These are phyloP conservation scores for Serendipita sp. DNA, from an alignment of 768 basidiomycete genomes.

Conservation along the genomic window DNA sequence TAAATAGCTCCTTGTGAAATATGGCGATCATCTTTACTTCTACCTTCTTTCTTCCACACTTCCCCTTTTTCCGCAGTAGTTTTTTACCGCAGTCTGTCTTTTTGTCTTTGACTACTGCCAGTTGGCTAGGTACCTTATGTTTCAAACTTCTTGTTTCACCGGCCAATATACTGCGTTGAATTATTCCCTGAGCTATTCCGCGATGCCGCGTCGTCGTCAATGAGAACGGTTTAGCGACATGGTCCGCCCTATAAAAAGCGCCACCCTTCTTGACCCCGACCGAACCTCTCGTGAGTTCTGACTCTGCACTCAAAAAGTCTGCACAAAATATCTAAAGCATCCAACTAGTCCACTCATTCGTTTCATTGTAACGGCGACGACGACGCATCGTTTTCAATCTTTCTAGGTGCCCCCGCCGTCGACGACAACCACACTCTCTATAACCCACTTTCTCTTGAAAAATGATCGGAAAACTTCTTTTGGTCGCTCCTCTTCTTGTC, in stretches of 20 bases:
- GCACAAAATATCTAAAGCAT: background rate
- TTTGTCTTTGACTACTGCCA: background rate
- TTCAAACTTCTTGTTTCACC: conserved; percentile 1
- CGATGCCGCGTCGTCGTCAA: background rate
- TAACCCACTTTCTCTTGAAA: background rate
- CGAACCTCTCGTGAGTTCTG: background rate
- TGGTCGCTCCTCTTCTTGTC: background rate
- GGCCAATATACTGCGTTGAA: conserved; percentile 2
- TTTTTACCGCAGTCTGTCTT: background rate
- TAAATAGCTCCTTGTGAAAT: conserved; percentile 9
- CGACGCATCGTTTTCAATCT: background rate
- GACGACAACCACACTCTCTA: background rate
- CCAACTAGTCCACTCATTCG: background rate
- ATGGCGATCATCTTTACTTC: conserved; percentile 8
- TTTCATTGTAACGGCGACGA: background rate
- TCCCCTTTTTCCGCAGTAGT: background rate
- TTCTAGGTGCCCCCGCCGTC: background rate
- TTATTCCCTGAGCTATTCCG: background rate
- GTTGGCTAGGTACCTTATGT: background rate
- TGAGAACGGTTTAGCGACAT: background rate
- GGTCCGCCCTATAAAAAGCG: background rate
- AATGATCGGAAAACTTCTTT: background rate
- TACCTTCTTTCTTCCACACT: background rate
- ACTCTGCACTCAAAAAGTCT: background rate
- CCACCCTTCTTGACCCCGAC: background rate